Evolutionary conservation across 2,329 filamentous ascomycete species (phyloP).

Genomic region (Acrocalymma vagum): DNA sequence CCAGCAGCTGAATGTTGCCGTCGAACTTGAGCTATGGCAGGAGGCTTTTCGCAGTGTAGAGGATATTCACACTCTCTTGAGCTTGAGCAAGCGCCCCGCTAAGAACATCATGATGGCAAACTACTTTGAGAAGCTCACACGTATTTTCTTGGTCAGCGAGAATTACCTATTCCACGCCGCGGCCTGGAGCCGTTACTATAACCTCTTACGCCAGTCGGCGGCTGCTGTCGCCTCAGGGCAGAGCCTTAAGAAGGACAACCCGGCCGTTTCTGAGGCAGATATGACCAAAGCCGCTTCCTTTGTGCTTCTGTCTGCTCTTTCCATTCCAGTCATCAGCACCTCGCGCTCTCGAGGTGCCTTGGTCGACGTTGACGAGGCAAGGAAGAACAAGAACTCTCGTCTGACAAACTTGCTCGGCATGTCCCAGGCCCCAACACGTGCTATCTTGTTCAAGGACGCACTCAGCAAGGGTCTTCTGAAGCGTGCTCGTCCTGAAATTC

Average conservation of each 20-base stretch:
- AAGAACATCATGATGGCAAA: constrained; percentile 99
- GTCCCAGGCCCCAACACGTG: constrained; percentile 86
- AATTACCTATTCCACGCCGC: constrained; percentile 99
- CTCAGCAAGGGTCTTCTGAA: constrained; percentile 94
- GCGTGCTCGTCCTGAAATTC: constrained; percentile 91
- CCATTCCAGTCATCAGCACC: constrained; percentile 99
- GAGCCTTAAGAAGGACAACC: constrained; percentile 93
- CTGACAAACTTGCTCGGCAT: constrained; percentile 96
- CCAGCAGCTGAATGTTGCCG: constrained; percentile 96
- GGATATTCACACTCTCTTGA: constrained; percentile 97
- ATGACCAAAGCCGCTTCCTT: constrained; percentile 95
- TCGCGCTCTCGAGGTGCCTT: constrained; percentile 94
- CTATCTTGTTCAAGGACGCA: constrained; percentile 93
- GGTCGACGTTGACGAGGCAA: constrained; percentile 94
- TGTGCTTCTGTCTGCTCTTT: constrained; percentile 90
- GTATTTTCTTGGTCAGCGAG: constrained; percentile 98
- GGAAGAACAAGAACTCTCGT: constrained; percentile 98
- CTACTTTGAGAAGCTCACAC: constrained; percentile 99
- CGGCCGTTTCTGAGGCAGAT: constrained; percentile 85
- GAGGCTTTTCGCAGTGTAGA: constrained; percentile 99
- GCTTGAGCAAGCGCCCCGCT: constrained; percentile 94
- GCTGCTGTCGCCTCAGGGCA: constrained; percentile 83
- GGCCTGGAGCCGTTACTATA: constrained; percentile 97
- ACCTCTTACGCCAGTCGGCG: constrained; percentile 89
- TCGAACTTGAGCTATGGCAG: constrained; percentile 98